Evolutionary conservation across 1,139 yeast species (phyloP).

Genomic region (Suhomyces bribrorum): DNA sequence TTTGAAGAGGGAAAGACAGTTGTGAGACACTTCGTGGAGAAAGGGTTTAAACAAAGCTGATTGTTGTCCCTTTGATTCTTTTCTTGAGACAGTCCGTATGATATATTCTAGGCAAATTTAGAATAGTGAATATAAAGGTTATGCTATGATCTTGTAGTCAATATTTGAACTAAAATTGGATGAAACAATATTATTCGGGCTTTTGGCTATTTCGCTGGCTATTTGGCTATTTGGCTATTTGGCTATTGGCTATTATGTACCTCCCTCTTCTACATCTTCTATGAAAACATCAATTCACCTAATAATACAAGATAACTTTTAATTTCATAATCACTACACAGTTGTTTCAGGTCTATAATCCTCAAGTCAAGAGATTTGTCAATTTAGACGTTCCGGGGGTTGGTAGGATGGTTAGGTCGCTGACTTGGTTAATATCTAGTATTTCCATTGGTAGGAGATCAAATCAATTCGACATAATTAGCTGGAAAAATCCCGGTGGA

Average conservation of each 20-base stretch:
- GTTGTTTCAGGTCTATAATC: not conserved
- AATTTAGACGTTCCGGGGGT: not conserved
- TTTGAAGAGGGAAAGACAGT: conserved; percentile 70
- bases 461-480: conserved; percentile 85
- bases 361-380: not conserved
- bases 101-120: too few relatives aligned
- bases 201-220: too few relatives aligned
- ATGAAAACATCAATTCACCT: not conserved
- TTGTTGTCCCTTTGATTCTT: too few relatives aligned
- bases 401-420: not conserved
- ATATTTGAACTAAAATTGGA: too few relatives aligned
- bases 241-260: not conserved
- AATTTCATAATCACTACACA: not conserved
- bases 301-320: not conserved
- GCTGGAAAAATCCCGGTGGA: conserved; percentile 95
- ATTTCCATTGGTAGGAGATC: conserved; percentile 11
- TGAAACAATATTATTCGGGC: too few relatives aligned
- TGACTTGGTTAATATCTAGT: not conserved
- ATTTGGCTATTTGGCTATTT: too few relatives aligned
- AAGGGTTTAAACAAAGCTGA: conserved; percentile 11
- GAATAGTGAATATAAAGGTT: too few relatives aligned
- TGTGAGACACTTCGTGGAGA: conserved; percentile 61
- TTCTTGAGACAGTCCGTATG: too few relatives aligned
- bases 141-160: too few relatives aligned
- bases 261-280: not conserved